Base-by-base conservation (phyloP, 2,329 filamentous ascomycete genomes). In the Colletotrichum lupini region DNA sequence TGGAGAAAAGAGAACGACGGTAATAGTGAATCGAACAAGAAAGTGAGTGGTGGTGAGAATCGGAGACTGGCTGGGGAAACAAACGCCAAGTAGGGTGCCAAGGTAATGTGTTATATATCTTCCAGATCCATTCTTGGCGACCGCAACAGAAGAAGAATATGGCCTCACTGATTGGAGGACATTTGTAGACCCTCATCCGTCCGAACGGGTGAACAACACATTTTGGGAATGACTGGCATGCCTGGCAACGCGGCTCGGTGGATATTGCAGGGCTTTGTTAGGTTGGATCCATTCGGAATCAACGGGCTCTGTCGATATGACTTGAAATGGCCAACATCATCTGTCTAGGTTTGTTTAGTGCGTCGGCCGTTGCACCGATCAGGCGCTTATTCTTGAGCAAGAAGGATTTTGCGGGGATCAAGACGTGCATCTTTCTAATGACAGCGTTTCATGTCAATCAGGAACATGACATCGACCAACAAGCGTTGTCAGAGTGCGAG, bases 31-130 rank as follows among this genome's bases (percentile, higher is more conserved):
- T 32, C n/a, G 46, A 73, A 66, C 37, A 56, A 65, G 67, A 22
- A 49, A 65, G 65, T 30, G 59, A 62, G 53, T 35, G 55, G 28
- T 57, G 61, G 16, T 57, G 30, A 57, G 62, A 42, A 46, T 26
- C 26, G 16, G 60, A 69, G 55, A 70, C 67, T 58, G 59, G 28
- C 61, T 66, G 57, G 30, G 24, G 22, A 22, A 14, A 8, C 16
- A 12, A 61, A 28, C 22, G 67, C 67, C 46, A 73, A 61, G 60
- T 22, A 16, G 12, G 46, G 32, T 37, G 67, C 60, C 66, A 69
- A 61, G 70, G 55, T 2, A 57, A 66, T 60, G 56, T 42, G n/a
- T 52, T 73, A 73, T 66, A 73, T 71, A 70, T 65, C 57, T 30
- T 49, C 56, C 60, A 66, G 67, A 61, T 61, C 67, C 56, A 61